Evolutionary conservation across 2,329 filamentous ascomycete genomes (phyloP), one percentile per base, ranked within the genome.

Genomic region (Colletotrichum coccodes): DNA sequence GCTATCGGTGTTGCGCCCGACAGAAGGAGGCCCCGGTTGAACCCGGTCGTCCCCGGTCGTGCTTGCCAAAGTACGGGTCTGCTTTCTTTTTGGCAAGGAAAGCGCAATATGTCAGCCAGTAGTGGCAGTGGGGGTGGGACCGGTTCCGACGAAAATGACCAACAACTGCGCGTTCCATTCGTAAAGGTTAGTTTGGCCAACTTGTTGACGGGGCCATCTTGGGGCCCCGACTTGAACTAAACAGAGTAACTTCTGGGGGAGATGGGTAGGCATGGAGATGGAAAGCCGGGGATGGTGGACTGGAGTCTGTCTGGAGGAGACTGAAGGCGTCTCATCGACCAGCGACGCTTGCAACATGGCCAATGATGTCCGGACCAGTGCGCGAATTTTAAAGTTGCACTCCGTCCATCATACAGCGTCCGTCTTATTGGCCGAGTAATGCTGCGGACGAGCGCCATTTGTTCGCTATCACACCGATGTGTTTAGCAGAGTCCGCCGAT

Each of bases 371-470:
- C 7, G 12, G 21, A 40, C 14, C 38, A 49, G 40, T 62, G 59
- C 64, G 59, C 50, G 59, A 50, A 50, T 63, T 67, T 44, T 42
- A n/a, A 11, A 34, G 9, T 23, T 23, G 26, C 9, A 23, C 11
- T 44, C 38, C n/a, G 26, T 36, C 40, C 34, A 2, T 47, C 14
- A 38, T 23, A 30, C 28, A 18, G 14, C 34, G 36, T 21, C 23
- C 32, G 30, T 40, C 23, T 47, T 44, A 68, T 60, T 68, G 60
- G 65, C 65, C 60, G 47, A 64, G 64, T 64, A 36, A 18, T 21
- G 16, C 11, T 21, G 38, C 59, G 0, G 14, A 40, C 42, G 3
- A 34, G 18, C 53, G 42, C 7, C 23, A 47, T 38, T 58, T 14
- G 21, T 16, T 23, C 42, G 21, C 52, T 34, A 47, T 26, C 16